Base-by-base conservation (phyloP, 306 rosid species). In the Cucurbita maxima region DNA sequence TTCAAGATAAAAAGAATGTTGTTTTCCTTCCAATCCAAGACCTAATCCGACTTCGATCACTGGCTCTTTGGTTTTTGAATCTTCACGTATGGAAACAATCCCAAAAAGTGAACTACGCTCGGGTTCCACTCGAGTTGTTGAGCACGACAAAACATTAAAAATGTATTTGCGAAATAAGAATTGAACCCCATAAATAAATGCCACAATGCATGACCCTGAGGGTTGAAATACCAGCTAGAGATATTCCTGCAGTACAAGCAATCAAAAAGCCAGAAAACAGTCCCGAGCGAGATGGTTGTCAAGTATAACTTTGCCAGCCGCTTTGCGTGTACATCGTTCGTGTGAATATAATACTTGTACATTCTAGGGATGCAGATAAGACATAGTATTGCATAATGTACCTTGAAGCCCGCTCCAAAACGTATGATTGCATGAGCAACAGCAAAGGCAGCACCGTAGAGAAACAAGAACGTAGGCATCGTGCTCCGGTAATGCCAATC, bases 401-500 rank as follows among this genome's bases (percentile, higher is more conserved):
- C 88, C 83, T 87, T 84, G 84, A 91, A 89, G 75, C 93, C 96
- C 53, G 86, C 79, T 45, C 80, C 86, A 6, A 86, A 82, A 47
- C 72, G 91, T 18, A 87, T 57, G 12, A 83, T 36, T 15, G 93
- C 79, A 85, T 91, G 97, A 13, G 72, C 80, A 5, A 78, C 61
- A 0, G 90, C 96, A 37, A 91, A 91, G 55, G 43, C 80, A 59
- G 73, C 84, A 66, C 96, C 96, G 69, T 91, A 91, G 18, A 87
- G 73, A 67, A 87, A 86, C 71, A 91, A 82, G 86, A 91, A 87
- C 45, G 88, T 86, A 15, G 96, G 97, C 97, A 91, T 91, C 74
- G 97, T 91, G 63, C 90, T 83, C 6, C 86, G 85, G 52, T 91
- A 91, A 52, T 91, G 96, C 97, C 97, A 91, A 81, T 91, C 93